Base-by-base conservation (phyloP, 1,284 basidiomycete species). In the Rhodotorula sp. region DNA sequence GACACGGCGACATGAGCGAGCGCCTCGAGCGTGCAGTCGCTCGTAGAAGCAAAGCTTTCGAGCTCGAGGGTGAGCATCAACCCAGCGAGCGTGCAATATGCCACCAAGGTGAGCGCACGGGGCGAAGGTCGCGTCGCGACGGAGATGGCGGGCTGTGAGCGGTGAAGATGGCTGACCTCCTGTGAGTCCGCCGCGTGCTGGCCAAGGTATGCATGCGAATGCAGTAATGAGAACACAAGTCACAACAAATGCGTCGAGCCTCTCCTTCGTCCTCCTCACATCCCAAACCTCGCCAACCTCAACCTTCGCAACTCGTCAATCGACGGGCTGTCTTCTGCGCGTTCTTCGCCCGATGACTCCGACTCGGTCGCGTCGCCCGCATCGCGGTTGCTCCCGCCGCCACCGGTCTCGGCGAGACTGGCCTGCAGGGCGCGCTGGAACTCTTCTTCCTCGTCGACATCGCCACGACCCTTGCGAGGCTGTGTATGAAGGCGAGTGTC, bases 301-400 rank as follows among this genome's bases (percentile, higher is more conserved):
- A 86, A 82, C 78, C 84, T 82, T 56, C 92, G 84, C 74, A 95
- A 86, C 80, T 94, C 91, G 65, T 93, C 92, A 53, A 88, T 76
- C 73, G 82, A 87, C 26, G 87, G 81, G 61, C 81, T 72, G 50
- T 80, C 80, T 47, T 77, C 75, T 22, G 76, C 79, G 20, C 73
- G 75, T 5, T 76, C 73, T 10, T 71, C 78, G 16, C 78, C 79
- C 18, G 60, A 44, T 28, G 13, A 51, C 4, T 46, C 51, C 15
- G 37, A 34, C 51, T 44, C 60, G 22, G 55, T 57, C 40, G 40
- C 40, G 34, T 78, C 48, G 9, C 51, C 59, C 24, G 53, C 60
- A 4, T 53, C 54, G 13, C 47, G 52, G 18, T 51, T 55, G 2
- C n/a, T 46, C 46, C 66, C 67, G 37, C 31, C 24, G 77, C 75